These are phyloP conservation scores for Termitomyces sp. DNA, from an alignment of 768 basidiomycete species.

Conservation along the genomic window DNA sequence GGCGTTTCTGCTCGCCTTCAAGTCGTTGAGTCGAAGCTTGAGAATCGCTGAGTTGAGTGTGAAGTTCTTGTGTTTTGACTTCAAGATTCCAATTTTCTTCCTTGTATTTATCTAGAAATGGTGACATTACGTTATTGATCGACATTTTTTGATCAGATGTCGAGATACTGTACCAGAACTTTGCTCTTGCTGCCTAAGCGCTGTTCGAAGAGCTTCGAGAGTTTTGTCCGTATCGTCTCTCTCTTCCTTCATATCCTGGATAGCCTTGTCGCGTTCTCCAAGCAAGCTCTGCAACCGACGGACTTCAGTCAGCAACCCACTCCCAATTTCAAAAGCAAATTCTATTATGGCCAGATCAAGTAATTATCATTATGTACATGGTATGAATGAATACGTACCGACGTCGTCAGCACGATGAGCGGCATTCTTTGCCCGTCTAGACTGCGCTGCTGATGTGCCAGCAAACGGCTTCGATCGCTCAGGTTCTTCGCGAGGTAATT, in stretches of 20 bases:
- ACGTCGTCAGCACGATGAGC: constrained; percentile 87
- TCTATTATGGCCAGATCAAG: constrained; percentile 43
- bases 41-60: constrained; percentile 58
- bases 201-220: constrained; percentile 65
- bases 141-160: constrained; percentile 2
- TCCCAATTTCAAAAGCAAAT: constrained; percentile 98
- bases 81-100: constrained; percentile 99
- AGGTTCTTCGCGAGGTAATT: constrained; percentile 52
- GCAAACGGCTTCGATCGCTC: constrained; percentile 57
- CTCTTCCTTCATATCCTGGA: constrained; percentile 89
- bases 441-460: constrained; percentile 77
- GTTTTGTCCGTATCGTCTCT: constrained; percentile 82
- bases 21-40: constrained; percentile 62
- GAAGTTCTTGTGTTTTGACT: constrained; percentile 84
- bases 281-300: constrained; percentile 86
- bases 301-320: constrained; percentile 86
- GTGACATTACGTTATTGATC: constrained; percentile 6
- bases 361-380: constrained; percentile 11
- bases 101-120: constrained; percentile 77
- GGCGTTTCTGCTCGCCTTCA: constrained; percentile 78
- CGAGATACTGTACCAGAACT: constrained; percentile 52
- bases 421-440: constrained; percentile 86
- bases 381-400: constrained; percentile 42
- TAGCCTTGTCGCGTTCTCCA: constrained; percentile 86
- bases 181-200: constrained; percentile 77